These are phyloP conservation scores for Amanita fuliginea DNA, from an alignment of 768 basidiomycete species.

Conservation along the genomic window DNA sequence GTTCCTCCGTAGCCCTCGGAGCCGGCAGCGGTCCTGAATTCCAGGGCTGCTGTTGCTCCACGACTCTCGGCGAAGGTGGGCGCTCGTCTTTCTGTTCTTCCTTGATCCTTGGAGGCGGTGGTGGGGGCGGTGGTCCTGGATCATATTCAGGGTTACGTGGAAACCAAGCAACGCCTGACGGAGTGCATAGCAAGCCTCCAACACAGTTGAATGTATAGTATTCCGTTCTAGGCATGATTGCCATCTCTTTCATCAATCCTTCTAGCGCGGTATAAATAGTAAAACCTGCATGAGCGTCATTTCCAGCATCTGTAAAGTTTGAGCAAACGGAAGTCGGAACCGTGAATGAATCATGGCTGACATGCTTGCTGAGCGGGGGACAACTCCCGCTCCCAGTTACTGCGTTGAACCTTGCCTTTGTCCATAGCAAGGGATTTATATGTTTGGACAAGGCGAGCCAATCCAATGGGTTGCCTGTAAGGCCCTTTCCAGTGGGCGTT, in stretches of 20 bases:
- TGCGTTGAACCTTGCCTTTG: slow-evolving; percentile 48
- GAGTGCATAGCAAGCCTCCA: slow-evolving; percentile 33
- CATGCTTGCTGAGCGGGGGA: slow-evolving; percentile 43
- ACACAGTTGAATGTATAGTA: slow-evolving; percentile 53
- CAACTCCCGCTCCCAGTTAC: slow-evolving; percentile 59
- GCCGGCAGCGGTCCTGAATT: too few relatives aligned
- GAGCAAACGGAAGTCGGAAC: slow-evolving; percentile 5
- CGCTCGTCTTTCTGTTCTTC: too few relatives aligned
- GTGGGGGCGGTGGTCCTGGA: slow-evolving; percentile 56
- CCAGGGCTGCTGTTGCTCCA: too few relatives aligned
- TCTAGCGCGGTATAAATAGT: slow-evolving; percentile 36
- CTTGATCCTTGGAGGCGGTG: slow-evolving; percentile 13
- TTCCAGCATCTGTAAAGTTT: slow-evolving; percentile 45
- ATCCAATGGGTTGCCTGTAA: slow-evolving; percentile 48
- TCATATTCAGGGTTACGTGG: slow-evolving; percentile 60
- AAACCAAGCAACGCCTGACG: slow-evolving; percentile 36
- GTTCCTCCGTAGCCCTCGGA: background rate
- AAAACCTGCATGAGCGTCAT: slow-evolving; percentile 62
- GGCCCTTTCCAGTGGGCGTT: slow-evolving; percentile 63
- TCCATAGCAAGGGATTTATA: slow-evolving; percentile 41
- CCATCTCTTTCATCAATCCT: slow-evolving; percentile 26
- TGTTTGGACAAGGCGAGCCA: slow-evolving; percentile 51
- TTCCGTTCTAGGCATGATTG: slow-evolving; percentile 21
- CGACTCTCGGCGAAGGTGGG: too few relatives aligned
- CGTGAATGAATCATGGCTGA: slow-evolving; percentile 21